Evolutionary conservation across 148 eudicot species (phyloP), one percentile per base, ranked within the genome.

Genomic region (Persicaria maculosa): DNA sequence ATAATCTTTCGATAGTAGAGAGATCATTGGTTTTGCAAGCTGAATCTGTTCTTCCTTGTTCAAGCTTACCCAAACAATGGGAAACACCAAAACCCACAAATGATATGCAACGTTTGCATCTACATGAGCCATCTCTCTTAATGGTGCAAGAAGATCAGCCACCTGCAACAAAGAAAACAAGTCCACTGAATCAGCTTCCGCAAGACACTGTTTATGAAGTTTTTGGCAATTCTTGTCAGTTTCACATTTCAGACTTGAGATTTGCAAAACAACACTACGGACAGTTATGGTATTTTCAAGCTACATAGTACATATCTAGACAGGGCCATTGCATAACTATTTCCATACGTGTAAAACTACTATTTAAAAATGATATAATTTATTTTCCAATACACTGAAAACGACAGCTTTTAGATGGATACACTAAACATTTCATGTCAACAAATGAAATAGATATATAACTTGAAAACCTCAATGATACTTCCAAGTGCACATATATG

Each of bases 51-150:
- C 99, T 43, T 96, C 99, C 86, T 96, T 96, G 82, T 89, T 90
- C 74, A 96, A 88, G 79, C 97, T 90, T 79, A 96, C 91, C 99
- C 99, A 96, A 71, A 92, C 97, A 81, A 96, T 96, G 17, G 99
- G 99, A 79, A 96, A 96, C 71, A 96, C 97, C 85, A 96, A 85
- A 46, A 96, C 97, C 99, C 99, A 96, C 78, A 96, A 78, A 81
- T 90, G 97, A 82, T 96, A 92, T 19, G 99, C 99, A 77, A 92
- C 99, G 90, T 92, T 90, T 74, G 99, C 91, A 86, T 96, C 99
- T 59, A 90, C 89, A 86, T 96, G 99, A 72, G 99, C 99, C 84
- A 96, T 84, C 82, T 96, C 99, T 79, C 97, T 90, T 74, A 96
- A 82, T 77, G 99, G 93, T 79, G 84, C 79, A 59, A 96, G 86